Conservation (phyloP, 75 land plant species). For the Cunninghamia lanceolata region DNA sequence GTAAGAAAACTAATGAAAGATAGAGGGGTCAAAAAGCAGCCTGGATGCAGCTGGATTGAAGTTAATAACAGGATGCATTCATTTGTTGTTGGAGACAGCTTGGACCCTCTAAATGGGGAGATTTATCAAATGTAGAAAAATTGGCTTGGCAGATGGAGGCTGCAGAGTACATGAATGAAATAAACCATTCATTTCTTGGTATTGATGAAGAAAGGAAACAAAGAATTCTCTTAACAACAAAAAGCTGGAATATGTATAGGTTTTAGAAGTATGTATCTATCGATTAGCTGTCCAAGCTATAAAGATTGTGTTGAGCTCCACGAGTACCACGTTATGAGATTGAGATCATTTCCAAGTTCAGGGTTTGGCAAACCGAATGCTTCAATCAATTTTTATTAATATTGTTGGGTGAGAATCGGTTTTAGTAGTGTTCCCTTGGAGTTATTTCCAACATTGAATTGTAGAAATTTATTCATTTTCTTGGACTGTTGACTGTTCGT, state of each 20-base stretch:
- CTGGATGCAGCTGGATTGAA: conserved; percentile 1
- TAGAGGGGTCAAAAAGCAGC: not conserved
- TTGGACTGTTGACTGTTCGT: not conserved
- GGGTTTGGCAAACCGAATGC: not conserved
- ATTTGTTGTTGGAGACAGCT: not conserved
- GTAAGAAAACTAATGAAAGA: not conserved
- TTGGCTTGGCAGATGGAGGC: not conserved
- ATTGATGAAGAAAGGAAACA: not conserved
- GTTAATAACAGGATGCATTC: not conserved
- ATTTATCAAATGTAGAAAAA: not conserved
- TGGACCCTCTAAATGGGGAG: not conserved
- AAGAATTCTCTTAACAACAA: not conserved
- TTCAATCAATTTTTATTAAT: not conserved
- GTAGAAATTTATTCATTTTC: not conserved
- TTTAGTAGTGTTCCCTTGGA: not conserved
- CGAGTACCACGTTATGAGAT: not conserved
- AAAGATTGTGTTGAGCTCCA: not conserved
- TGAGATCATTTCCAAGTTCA: not conserved
- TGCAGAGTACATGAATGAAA: not conserved
- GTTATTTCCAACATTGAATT: not conserved
- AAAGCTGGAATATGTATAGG: not conserved
- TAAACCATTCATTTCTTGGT: not conserved
- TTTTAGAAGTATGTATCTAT: not conserved
- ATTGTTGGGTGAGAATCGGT: not conserved
- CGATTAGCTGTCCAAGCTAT: not conserved